Percentiles rank a stretch among this genome's conserved stretches.
phyloP scores from a whole-genome alignment of 2,329 filamentous ascomycete species.

The Phyllosticta citriasiana region DNA sequence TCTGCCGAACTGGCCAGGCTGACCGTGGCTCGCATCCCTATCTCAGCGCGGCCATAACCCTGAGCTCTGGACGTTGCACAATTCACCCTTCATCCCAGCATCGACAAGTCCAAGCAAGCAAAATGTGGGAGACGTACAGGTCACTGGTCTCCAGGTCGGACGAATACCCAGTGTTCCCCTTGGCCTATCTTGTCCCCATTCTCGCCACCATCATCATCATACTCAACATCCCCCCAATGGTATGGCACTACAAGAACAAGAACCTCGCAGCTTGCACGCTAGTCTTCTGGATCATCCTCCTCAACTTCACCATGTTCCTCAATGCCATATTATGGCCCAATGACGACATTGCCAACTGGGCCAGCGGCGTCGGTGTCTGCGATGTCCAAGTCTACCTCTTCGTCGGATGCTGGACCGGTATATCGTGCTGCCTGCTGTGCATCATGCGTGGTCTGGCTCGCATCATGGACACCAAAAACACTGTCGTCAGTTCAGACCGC shows the following conservation, averaged over 20 bases:
- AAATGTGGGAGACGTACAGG: not conserved
- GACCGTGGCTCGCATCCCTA: not conserved
- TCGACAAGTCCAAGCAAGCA: not conserved
- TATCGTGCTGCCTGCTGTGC: conserved; percentile 44
- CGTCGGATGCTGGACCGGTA: conserved; percentile 42
- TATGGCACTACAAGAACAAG: conserved; percentile 50
- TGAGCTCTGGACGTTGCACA: not conserved
- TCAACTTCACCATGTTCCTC: conserved; percentile 48
- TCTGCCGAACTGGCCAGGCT: not conserved
- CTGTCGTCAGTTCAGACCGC: conserved; percentile 40
- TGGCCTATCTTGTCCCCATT: conserved; percentile 36
- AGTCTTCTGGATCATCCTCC: conserved; percentile 45
- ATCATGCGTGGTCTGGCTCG: conserved; percentile 51
- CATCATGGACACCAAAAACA: conserved; percentile 50
- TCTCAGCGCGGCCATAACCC: not conserved
- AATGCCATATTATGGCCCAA: conserved; percentile 57
- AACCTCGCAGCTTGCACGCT: conserved; percentile 52
- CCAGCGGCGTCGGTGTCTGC: conserved; percentile 50
- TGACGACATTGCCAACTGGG: conserved; percentile 46
- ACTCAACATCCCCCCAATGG: conserved; percentile 46
- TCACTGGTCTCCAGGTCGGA: not conserved
- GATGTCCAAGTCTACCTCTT: conserved; percentile 54
- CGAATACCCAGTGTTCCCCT: conserved; percentile 19
- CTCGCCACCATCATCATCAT: conserved; percentile 42
- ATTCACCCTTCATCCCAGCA: not conserved